Evolutionary conservation across 2,329 filamentous ascomycete species (phyloP).

Genomic region (Clonostachys sp.): DNA sequence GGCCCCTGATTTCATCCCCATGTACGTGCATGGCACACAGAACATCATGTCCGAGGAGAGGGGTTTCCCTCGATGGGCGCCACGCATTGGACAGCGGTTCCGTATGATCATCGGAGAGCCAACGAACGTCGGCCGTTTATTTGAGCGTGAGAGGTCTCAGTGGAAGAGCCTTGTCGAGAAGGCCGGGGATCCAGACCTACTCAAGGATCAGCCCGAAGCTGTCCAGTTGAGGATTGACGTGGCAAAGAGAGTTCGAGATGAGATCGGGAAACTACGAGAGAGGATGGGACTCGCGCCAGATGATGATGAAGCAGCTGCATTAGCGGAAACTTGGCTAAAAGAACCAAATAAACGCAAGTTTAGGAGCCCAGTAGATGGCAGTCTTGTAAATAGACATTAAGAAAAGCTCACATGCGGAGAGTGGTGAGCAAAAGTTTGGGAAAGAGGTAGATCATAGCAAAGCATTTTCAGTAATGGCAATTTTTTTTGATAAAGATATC

Average conservation of each 20-base stretch:
- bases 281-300: constrained; percentile 68
- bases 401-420: no score
- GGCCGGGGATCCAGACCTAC: constrained; percentile 40
- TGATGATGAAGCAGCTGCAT: constrained; percentile 70
- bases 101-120: constrained; percentile 75
- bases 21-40: constrained; percentile 91
- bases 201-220: constrained; percentile 54
- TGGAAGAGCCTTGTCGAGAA: constrained; percentile 65
- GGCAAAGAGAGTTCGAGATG: constrained; percentile 69
- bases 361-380: constrained; percentile 49
- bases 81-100: constrained; percentile 67
- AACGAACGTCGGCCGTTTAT: constrained; percentile 67
- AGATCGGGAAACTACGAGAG: constrained; percentile 74
- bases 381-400: constrained; percentile 36
- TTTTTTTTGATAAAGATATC: no score
- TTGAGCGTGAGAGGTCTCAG: constrained; percentile 69
- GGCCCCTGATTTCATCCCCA: constrained; percentile 82
- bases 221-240: constrained; percentile 69
- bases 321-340: constrained; percentile 76
- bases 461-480: no score
- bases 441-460: no score
- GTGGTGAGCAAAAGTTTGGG: no score
- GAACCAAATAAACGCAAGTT: constrained; percentile 43
- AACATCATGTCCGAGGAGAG: constrained; percentile 83
- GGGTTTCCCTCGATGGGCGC: constrained; percentile 73